Percentiles rank a stretch among this genome's conserved stretches.
phyloP scores from a whole-genome alignment of 495 filamentous ascomycete genomes.

The Penicillium salamii region DNA sequence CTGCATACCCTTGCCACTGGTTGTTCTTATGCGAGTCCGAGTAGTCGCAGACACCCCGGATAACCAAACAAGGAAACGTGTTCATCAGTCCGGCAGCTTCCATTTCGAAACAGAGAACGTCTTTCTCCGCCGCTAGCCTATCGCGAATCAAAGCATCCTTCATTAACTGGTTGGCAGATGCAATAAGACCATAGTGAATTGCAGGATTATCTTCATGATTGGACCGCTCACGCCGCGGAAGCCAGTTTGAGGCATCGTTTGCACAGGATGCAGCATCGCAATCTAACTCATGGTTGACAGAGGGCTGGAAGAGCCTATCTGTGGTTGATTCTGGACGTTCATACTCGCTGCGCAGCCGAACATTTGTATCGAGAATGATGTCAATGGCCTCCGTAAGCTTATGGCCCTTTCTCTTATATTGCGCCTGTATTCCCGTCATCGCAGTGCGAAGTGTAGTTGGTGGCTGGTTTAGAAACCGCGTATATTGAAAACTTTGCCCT shows the following conservation, averaged over 20 bases:
- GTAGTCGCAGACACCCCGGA: constrained; percentile 37
- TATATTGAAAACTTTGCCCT: constrained; percentile 16
- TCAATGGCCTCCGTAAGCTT: constrained; percentile 19
- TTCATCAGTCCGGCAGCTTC: constrained; percentile 42
- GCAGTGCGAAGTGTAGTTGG: constrained; percentile 19
- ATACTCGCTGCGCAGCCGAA: constrained; percentile 22
- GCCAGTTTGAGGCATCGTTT: neutral
- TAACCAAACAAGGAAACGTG: constrained; percentile 32
- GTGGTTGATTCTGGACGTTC: constrained; percentile 21
- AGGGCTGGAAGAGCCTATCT: constrained; percentile 32
- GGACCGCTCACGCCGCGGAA: neutral
- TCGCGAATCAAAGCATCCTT: constrained; percentile 27
- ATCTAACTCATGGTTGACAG: constrained; percentile 21
- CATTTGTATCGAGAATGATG: constrained; percentile 12
- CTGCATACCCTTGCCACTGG: constrained; percentile 30
- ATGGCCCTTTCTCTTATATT: constrained; percentile 16
- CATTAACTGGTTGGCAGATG: constrained; percentile 24
- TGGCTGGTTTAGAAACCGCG: constrained; percentile 33
- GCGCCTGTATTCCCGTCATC: constrained; percentile 10
- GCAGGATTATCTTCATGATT: constrained; percentile 11
- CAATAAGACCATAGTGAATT: constrained; percentile 30
- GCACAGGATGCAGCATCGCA: constrained; percentile 6
- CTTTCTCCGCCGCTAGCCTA: constrained; percentile 24
- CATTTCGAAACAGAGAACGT: constrained; percentile 35
- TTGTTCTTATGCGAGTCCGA: constrained; percentile 38